Conservation (phyloP, 176 grass and related monocot genomes). For the Paspalum vaginatum region DNA sequence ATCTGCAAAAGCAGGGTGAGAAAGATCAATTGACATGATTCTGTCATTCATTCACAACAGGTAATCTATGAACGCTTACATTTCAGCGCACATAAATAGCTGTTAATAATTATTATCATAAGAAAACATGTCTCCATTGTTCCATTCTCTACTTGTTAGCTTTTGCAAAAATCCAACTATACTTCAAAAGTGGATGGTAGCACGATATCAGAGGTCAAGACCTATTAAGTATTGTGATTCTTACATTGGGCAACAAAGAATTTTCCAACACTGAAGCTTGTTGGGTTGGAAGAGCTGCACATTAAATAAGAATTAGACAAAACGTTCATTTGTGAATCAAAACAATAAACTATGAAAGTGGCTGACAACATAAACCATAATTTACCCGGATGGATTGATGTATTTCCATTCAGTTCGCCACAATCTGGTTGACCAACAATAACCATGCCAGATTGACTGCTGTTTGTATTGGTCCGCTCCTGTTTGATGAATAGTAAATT, state of each 20-base stretch:
- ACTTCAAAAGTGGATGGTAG: not conserved
- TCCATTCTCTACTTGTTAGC: not conserved
- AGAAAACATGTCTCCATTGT: not conserved
- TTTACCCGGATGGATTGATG: slow-evolving; percentile 28
- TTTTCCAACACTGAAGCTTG: slow-evolving; percentile 9
- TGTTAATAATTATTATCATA: not conserved
- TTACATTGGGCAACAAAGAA: slow-evolving; percentile 32
- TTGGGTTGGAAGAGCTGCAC: slow-evolving; percentile 33
- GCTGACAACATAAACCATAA: not conserved
- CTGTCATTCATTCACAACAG: not conserved
- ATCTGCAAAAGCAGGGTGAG: slow-evolving; percentile 42
- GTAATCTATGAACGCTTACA: not conserved
- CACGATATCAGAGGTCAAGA: not conserved
- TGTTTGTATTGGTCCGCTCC: slow-evolving; percentile 3
- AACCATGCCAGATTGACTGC: not conserved
- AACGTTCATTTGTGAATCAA: not conserved
- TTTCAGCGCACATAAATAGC: not conserved
- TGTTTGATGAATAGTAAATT: slow-evolving; percentile 25
- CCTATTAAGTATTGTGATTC: not conserved
- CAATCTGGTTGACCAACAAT: not conserved
- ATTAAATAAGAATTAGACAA: slow-evolving; percentile 14
- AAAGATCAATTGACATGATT: slow-evolving; percentile 8
- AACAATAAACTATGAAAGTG: too few relatives aligned
- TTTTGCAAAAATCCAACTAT: not conserved
- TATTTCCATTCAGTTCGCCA: slow-evolving; percentile 13